Percentiles rank a stretch among this genome's conserved stretches.
phyloP scores from a whole-genome alignment of 306 rosid species.

The Spatholobus suberectus region DNA sequence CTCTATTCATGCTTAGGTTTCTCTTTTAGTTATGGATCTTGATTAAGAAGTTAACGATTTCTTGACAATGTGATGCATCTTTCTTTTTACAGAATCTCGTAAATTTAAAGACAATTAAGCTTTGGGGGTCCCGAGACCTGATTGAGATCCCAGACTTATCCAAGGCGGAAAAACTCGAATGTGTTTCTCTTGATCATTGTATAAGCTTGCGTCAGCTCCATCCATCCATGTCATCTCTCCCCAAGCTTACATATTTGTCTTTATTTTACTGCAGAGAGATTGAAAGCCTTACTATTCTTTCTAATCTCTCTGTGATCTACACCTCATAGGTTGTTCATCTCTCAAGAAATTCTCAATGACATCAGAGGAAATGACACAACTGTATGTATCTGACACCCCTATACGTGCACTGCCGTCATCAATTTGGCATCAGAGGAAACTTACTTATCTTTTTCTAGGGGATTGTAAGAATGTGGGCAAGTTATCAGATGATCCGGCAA shows the following conservation, averaged over 20 bases:
- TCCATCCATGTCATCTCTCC: neutral
- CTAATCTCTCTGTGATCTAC: neutral
- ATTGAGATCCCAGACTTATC: conserved; percentile 32
- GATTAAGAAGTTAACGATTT: neutral
- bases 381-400: neutral
- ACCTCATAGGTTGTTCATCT: neutral
- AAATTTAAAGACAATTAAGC: neutral
- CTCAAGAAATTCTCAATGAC: conserved; percentile 5
- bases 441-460: neutral
- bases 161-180: neutral
- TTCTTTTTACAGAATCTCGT: neutral
- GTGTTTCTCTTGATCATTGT: fast-evolving
- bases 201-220: neutral
- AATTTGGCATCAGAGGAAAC: neutral
- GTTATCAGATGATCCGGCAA: too few species aligned
- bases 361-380: neutral
- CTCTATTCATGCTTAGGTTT: too few species aligned
- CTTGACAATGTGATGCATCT: neutral
- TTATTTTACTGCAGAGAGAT: neutral
- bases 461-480: neutral
- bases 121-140: neutral
- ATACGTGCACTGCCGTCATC: neutral
- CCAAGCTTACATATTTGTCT: neutral
- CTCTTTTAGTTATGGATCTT: neutral
- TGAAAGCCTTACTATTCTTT: conserved; percentile 6